Base-by-base conservation (phyloP, 2,329 filamentous ascomycete genomes). In the Kalaharituber pfeilii region DNA sequence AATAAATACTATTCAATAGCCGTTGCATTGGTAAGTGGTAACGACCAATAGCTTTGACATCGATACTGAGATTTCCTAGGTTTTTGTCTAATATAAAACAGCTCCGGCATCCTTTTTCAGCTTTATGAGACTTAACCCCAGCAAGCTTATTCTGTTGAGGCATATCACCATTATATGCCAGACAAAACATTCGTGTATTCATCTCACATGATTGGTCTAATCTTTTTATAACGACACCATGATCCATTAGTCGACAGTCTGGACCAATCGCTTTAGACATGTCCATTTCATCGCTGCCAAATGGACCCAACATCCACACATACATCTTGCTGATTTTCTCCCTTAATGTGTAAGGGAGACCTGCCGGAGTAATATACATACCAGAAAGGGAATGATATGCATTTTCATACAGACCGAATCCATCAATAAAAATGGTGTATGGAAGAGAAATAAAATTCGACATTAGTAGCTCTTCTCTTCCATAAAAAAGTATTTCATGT, bases 291-390 rank as follows among this genome's bases (percentile, higher is more conserved):
- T n/a, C n/a, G n/a, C n/a, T n/a, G n/a, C n/a, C n/a, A n/a, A n/a
- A n/a, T n/a, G n/a, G n/a, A n/a, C n/a, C n/a, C n/a, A n/a, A n/a
- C n/a, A n/a, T n/a, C n/a, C n/a, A n/a, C n/a, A n/a, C n/a, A n/a
- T n/a, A n/a, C n/a, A n/a, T n/a, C n/a, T n/a, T n/a, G n/a, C n/a
- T n/a, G n/a, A n/a, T n/a, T n/a, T n/a, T n/a, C n/a, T n/a, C n/a
- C n/a, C n/a, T n/a, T n/a, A n/a, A n/a, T n/a, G n/a, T n/a, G n/a
- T 36, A 36, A 36, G 30, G 30, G 24, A 54, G 28, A 3, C 30
- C 47, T 1, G 53, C 44, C 5, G 47, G 53, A 11, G 53, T 51
- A 6, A 54, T 39, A 24, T 54, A 54, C 30, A 51, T 50, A 2
- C 47, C 47, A 25, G 49, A 44, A 5, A 54, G 4, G 22, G 13